Evolutionary conservation across 1,139 yeast genomes (phyloP).

Genomic region (Lodderomyces orthopsilosis): DNA sequence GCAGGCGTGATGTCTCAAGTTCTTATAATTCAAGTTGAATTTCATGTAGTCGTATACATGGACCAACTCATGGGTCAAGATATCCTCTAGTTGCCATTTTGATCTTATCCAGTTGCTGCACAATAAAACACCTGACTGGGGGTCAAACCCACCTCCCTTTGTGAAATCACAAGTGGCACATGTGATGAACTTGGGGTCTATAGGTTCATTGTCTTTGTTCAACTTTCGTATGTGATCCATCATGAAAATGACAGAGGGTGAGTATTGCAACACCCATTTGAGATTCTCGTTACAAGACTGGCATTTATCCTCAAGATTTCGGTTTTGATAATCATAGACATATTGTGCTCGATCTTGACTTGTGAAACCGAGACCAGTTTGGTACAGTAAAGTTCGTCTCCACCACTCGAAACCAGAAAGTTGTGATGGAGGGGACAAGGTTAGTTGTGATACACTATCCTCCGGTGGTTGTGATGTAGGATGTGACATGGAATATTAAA

Average conservation of each 20-base stretch:
- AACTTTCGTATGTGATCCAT: conserved; percentile 74
- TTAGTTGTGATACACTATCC: conserved; percentile 5
- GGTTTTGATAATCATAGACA: conserved; percentile 53
- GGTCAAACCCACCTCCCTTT: conserved; percentile 93
- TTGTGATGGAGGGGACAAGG: conserved; percentile 23
- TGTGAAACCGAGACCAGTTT: conserved; percentile 67
- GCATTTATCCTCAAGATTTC: conserved; percentile 54
- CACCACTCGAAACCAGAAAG: conserved; percentile 72
- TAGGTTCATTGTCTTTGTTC: conserved; percentile 45
- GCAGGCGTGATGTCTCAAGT: conserved; percentile 93
- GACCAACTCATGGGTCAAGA: conserved; percentile 86
- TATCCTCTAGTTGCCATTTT: conserved; percentile 85
- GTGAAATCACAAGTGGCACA: conserved; percentile 86
- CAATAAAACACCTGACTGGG: conserved; percentile 77
- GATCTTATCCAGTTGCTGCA: conserved; percentile 82
- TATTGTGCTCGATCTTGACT: conserved; percentile 54
- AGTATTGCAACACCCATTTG: conserved; percentile 74
- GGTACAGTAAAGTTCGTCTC: conserved; percentile 69
- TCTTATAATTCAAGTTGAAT: conserved; percentile 79
- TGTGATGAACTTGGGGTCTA: conserved; percentile 47
- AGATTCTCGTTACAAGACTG: conserved; percentile 65
- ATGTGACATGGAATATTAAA: background rate
- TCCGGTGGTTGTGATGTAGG: conserved; percentile 4
- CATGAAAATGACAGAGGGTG: conserved; percentile 89
- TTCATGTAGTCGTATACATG: conserved; percentile 91